phyloP scores from a whole-genome alignment of 176 grass and related monocot genomes.

The Carex scoparia region DNA sequence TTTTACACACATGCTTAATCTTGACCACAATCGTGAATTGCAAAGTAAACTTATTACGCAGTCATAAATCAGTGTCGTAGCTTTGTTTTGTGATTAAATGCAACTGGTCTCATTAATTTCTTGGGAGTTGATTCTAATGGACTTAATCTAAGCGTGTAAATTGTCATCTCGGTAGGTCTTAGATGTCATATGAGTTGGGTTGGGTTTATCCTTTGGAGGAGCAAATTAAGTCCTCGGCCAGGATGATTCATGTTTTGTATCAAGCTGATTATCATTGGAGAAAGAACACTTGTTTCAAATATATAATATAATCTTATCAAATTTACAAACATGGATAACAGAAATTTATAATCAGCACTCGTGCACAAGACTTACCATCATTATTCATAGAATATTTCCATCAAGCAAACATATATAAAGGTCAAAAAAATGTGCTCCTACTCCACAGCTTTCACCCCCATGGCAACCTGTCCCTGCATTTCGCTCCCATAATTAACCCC shows the following conservation, averaged over 20 bases:
- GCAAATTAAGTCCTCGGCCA: too few relatives aligned
- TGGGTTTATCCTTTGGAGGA: too few relatives aligned
- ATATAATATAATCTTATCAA: neutral
- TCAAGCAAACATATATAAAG: neutral
- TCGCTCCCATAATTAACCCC: conserved; percentile 30
- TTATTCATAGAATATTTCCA: neutral
- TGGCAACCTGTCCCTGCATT: conserved; percentile 20
- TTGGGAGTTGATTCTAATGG: neutral
- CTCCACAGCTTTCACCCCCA: conserved; percentile 9
- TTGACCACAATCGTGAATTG: too few relatives aligned
- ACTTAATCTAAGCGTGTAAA: neutral
- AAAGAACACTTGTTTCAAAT: neutral
- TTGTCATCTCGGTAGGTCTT: neutral
- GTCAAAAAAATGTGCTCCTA: neutral
- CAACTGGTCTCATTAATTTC: too few relatives aligned
- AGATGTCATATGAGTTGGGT: too few relatives aligned
- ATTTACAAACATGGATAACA: neutral
- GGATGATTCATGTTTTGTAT: neutral
- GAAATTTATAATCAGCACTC: neutral
- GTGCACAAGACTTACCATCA: neutral
- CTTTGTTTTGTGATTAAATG: too few relatives aligned
- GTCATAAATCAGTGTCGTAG: too few relatives aligned
- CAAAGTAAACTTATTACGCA: too few relatives aligned
- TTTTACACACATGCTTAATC: too few relatives aligned
- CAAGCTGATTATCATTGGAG: neutral